Conservation (phyloP, 208 protist genomes). For the Trypanosoma scelopori region DNA sequence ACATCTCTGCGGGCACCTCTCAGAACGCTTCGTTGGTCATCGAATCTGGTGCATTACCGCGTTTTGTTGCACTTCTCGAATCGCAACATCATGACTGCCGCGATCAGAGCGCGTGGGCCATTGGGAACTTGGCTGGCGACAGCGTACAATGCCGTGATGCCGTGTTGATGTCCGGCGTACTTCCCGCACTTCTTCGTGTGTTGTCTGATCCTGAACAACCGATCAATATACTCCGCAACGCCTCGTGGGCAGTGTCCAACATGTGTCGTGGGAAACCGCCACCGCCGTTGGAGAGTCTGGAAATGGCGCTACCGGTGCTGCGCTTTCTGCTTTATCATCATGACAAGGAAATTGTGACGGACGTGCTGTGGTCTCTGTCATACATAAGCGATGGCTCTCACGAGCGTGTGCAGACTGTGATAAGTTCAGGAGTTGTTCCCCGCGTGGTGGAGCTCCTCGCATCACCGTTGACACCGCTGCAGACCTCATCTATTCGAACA, state of each 20-base stretch:
- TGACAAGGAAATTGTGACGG: constrained; percentile 95
- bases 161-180: constrained; percentile 76
- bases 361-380: constrained; percentile 97
- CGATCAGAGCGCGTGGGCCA: constrained; percentile 98
- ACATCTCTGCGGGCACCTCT: constrained; percentile 97
- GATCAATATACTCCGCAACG: constrained; percentile 88
- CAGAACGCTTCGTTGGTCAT: constrained; percentile 94
- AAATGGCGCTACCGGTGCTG: constrained; percentile 88
- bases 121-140: constrained; percentile 99
- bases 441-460: constrained; percentile 94
- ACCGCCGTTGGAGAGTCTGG: constrained; percentile 74
- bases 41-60: constrained; percentile 91
- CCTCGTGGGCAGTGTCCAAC: constrained; percentile 98
- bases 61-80: constrained; percentile 94
- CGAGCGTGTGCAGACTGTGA: constrained; percentile 94
- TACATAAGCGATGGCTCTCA: constrained; percentile 96
- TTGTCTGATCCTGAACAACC: constrained; percentile 53
- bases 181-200: constrained; percentile 81
- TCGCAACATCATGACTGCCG: constrained; percentile 91
- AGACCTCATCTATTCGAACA: constrained; percentile 96
- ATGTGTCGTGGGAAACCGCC: constrained; percentile 97
- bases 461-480: constrained; percentile 58
- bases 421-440: constrained; percentile 87
- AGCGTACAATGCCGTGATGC: constrained; percentile 90
- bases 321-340: constrained; percentile 74